Percentiles rank a stretch among this genome's conserved stretches.
Evolutionary conservation across 352 stramenopile genomes (phyloP).

Genomic region (Blastocystis sp.): DNA sequence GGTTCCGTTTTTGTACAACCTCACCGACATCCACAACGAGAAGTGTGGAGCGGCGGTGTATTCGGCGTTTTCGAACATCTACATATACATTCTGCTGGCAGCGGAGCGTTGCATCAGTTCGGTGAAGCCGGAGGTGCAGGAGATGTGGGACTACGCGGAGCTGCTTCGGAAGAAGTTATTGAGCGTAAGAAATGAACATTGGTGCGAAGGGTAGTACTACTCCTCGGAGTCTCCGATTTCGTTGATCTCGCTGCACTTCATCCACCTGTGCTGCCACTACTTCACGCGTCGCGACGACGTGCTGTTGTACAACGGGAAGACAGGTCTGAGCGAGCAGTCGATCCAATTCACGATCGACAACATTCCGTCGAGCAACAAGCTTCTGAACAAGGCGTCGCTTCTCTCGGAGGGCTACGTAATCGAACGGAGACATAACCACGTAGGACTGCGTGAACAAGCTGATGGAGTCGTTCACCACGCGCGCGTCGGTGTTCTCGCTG

Average conservation of each 20-base stretch:
- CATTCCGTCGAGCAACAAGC: neutral
- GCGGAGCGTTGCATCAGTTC: neutral
- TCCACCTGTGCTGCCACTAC: conserved; percentile 27
- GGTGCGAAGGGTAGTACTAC: neutral
- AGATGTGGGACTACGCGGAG: neutral
- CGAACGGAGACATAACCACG: neutral
- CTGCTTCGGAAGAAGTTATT: neutral
- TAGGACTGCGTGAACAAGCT: conserved; percentile 6
- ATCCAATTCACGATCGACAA: conserved; percentile 19
- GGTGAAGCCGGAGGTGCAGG: neutral
- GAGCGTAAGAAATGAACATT: neutral
- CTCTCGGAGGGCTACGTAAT: neutral
- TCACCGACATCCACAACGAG: neutral
- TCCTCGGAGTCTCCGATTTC: neutral
- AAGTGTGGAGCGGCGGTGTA: neutral
- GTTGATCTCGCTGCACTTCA: conserved; percentile 42
- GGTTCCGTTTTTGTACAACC: neutral
- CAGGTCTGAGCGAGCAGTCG: neutral
- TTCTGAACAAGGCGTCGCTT: neutral
- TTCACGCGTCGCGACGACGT: conserved; percentile 24
- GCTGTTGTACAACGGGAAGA: neutral
- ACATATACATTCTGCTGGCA: neutral
- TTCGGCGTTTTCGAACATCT: conserved; percentile 27
- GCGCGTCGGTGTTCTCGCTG: neutral
- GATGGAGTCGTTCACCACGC: neutral